A percentile compares a stretch with the other conserved stretches of the same genome.
phyloP scores from a whole-genome alignment of 768 basidiomycete species.

The Leccinum sublutescens region DNA sequence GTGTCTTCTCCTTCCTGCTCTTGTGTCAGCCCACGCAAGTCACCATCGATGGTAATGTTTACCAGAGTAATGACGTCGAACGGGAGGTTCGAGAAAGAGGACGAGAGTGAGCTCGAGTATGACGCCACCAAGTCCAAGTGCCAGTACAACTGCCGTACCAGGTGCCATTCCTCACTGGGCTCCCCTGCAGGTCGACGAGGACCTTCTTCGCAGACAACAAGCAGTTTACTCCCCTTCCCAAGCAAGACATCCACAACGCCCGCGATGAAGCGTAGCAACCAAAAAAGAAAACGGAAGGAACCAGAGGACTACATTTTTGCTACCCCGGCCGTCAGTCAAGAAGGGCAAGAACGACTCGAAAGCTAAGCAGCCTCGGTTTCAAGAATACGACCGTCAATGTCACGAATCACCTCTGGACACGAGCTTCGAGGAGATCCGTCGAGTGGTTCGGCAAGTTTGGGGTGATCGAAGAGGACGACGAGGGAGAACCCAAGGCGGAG shows the following conservation, averaged over 20 bases:
- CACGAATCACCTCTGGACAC: constrained; percentile 73
- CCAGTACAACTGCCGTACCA: no score
- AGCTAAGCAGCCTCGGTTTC: constrained; percentile 52
- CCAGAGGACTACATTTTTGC: constrained; percentile 66
- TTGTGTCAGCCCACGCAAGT: no score
- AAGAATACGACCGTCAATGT: constrained; percentile 95
- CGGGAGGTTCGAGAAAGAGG: constrained; percentile 61
- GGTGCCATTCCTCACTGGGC: neutral
- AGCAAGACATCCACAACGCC: no score
- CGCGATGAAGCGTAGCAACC: no score
- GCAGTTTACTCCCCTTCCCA: constrained; percentile 78
- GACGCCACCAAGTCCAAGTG: constrained; percentile 66
- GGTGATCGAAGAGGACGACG: constrained; percentile 90
- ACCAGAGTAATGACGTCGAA: no score
- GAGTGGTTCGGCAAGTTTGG: constrained; percentile 38
- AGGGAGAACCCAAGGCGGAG: constrained; percentile 90
- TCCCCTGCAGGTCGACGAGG: constrained; percentile 72
- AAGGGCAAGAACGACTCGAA: constrained; percentile 57
- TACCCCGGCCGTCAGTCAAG: constrained; percentile 55
- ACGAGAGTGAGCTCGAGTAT: constrained; percentile 88
- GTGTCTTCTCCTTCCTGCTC: no score
- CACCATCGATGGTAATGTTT: no score
- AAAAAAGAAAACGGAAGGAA: constrained; percentile 57
- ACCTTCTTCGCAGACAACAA: constrained; percentile 84
- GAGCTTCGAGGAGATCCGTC: constrained; percentile 61